Conservation (phyloP, 805 yeast genomes). For the Candida maltosa region DNA sequence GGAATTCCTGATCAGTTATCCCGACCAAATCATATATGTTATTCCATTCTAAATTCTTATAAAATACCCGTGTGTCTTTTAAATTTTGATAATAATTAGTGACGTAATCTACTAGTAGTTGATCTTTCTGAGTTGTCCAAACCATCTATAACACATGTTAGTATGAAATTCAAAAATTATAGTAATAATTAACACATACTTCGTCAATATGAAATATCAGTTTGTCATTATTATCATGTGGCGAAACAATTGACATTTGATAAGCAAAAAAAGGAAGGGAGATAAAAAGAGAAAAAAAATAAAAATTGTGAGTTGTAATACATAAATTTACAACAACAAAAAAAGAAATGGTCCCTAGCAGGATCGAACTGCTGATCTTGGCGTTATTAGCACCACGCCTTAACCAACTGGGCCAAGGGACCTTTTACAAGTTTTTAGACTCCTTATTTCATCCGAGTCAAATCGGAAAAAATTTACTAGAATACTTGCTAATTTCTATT, state of each 20-base stretch:
- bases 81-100: conserved; percentile 8
- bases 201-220: no score
- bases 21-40: conserved; percentile 11
- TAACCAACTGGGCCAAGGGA: conserved; percentile 56
- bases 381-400: conserved; percentile 55
- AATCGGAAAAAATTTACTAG: background rate
- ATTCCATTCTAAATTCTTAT: conserved; percentile 17
- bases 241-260: no score
- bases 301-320: no score
- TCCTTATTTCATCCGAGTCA: no score
- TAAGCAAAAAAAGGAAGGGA: no score
- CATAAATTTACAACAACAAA: no score
- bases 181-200: no score
- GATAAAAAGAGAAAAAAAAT: no score
- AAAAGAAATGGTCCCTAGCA: conserved; percentile 67
- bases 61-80: conserved; percentile 10
- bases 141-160: conserved; percentile 4
- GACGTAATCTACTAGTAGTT: background rate
- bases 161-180: background rate
- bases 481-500: no score
- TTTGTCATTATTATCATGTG: no score
- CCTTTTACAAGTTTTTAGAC: no score
- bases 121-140: conserved; percentile 4
- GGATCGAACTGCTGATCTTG: conserved; percentile 85
- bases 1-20: conserved; percentile 12